Evolutionary conservation across 257 asterid genomes (phyloP), one percentile per base, ranked within the genome.

Genomic region (Knoxia roxburghii): DNA sequence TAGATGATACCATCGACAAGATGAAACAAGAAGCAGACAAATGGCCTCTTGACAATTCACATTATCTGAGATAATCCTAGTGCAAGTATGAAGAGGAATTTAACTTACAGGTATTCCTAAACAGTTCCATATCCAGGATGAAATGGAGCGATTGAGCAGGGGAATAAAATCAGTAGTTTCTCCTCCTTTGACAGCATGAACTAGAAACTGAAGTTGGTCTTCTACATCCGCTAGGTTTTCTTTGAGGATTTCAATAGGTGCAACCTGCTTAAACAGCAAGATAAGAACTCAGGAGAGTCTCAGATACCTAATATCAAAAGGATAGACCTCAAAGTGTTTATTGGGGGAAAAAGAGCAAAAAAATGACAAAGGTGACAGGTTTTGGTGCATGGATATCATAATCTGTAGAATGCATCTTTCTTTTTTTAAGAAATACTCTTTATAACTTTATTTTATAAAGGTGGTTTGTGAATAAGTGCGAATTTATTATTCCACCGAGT

Each of bases 231-330:
- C 79, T 73, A 90, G 70, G 68, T 81, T 87, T 72, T 90, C 97
- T 73, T 73, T 64, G 77, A 88, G 97, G 76, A 85, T 90, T 79
- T 88, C 96, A 69, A 90, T 90, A 64, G 99, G 99, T 29, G 99
- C 96, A 62, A 94, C 96, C 98, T 92, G 86, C 67, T 68, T 69
- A 63, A 68, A 74, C 61, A 56, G 63, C 20, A 32, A 52, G 12
- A 65, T 8, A 33, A 27, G 18, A 64, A 3, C 68, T 64, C 17
- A 64, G 56, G 6, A 32, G 17, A 59, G 64, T 32, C 64, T 63
- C 55, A 43, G 37, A n/a, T 63, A 18, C 20, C 39, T 24, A 23
- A 39, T 49, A 64, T 20, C 21, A 26, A 17, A 45, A 64, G 20
- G 43, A 26, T 11, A 29, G 57, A 46, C 29, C 53, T 64, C 43